These are phyloP conservation scores for Ustilago hordei DNA, from an alignment of 1,284 basidiomycete genomes.

Conservation along the genomic window DNA sequence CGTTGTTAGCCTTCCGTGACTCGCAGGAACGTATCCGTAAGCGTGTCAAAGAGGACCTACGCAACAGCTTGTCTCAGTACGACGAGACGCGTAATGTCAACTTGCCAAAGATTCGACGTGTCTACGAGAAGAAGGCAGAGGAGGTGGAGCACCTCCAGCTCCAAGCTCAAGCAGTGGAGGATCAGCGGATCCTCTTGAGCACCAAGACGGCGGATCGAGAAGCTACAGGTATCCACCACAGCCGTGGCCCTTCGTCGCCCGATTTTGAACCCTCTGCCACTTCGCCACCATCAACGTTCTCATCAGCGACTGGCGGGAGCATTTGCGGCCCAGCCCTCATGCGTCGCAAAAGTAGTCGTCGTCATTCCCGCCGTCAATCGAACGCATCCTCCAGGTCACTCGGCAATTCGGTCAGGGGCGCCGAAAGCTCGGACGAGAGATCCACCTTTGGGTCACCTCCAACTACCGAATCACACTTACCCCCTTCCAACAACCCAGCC, in stretches of 20 bases:
- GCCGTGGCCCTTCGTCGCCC: constrained; percentile 10
- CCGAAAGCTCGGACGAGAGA: constrained; percentile 34
- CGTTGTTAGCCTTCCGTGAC: constrained; percentile 62
- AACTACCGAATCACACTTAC: constrained; percentile 15
- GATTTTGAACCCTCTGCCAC: constrained; percentile 24
- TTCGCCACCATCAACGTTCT: constrained; percentile 24
- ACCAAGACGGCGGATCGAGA: constrained; percentile 34
- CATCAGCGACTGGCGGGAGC: background rate
- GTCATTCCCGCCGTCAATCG: constrained; percentile 35
- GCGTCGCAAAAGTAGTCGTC: constrained; percentile 41
- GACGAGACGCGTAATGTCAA: constrained; percentile 62
- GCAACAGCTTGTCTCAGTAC: constrained; percentile 56
- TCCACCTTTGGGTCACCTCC: constrained; percentile 38
- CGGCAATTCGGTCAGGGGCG: constrained; percentile 15
- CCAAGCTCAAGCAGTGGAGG: constrained; percentile 66
- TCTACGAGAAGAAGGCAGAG: constrained; percentile 65
- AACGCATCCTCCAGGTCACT: constrained; percentile 30
- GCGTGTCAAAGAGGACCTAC: constrained; percentile 63
- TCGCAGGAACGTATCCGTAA: constrained; percentile 64
- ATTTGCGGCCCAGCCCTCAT: constrained; percentile 13
- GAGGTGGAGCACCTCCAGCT: constrained; percentile 59
- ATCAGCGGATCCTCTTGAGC: constrained; percentile 61
- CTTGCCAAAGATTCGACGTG: constrained; percentile 56
- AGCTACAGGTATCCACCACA: constrained; percentile 1
- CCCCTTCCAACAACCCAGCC: constrained; percentile 5